Base-by-base conservation (phyloP, 192 early-diverging fungal species). In the Linnemannia zychae region DNA sequence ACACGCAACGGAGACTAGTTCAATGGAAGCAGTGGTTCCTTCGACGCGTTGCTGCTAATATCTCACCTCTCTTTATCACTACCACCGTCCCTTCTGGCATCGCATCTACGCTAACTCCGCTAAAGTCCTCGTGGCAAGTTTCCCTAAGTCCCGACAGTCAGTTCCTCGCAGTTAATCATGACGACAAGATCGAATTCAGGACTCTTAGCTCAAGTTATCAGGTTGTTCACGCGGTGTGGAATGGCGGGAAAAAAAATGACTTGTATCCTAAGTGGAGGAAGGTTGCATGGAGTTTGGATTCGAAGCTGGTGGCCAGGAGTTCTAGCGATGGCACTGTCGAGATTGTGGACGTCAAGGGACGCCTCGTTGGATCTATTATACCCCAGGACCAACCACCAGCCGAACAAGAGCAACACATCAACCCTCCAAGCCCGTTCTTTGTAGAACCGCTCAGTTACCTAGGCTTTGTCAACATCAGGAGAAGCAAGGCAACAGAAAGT, bases 281-380 rank as follows among this genome's bases (percentile, higher is more conserved):
- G 46, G 37, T 89, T 17, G 86, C 86, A 24, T 89, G 88, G 88
- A 89, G 88, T 52, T 28, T 68, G 40, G 88, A 89, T 57, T 89
- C 88, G 40, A 87, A 77, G 68, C 49, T 89, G 50, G 44, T 87
- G 34, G 88, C 86, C 15, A 74, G 76, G 18, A 78, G 86, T 28
- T 83, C 76, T 57, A 89, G 88, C n/a, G 86, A 89, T 74, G 88
- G 88, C n/a, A 85, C 82, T 22, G 66, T 89, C 37, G 88, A 89
- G 24, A 84, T 89, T 33, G 67, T 89, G 24, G 76, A 87, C 46
- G 46, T 69, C 17, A 76, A 89, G 38, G 88, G 86, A 40, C 37
- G 74, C n/a, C 66, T 87, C 16, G 65, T 89, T 12, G 82, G 79
- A 47, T 38, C 77, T 4, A 89, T 89, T 38, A 2, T 85, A 12